phyloP scores from a whole-genome alignment of 1,139 yeast species.

The Hanseniaspora uvarum region DNA sequence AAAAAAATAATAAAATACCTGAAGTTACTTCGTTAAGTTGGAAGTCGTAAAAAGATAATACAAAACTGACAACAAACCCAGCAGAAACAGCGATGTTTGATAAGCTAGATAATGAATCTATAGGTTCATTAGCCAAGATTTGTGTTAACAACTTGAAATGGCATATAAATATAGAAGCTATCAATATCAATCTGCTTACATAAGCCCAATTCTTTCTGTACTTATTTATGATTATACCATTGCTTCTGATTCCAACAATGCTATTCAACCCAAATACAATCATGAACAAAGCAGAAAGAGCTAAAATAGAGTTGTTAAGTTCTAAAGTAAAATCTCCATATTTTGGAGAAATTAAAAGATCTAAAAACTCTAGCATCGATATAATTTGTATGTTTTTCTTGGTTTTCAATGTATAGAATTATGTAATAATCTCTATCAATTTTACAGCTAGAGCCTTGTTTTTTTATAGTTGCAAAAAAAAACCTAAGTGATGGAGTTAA shows the following conservation, averaged over 20 bases:
- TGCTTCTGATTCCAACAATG: slow-evolving; percentile 29
- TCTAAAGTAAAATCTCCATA: slow-evolving; percentile 73
- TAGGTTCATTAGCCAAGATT: slow-evolving; percentile 24
- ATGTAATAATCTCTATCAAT: too few relatives aligned
- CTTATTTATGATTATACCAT: slow-evolving; percentile 31
- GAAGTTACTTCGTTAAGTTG: slow-evolving; percentile 55
- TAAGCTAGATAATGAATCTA: slow-evolving; percentile 26
- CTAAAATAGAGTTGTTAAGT: slow-evolving; percentile 57
- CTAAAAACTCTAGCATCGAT: slow-evolving; percentile 50
- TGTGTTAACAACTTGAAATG: slow-evolving; percentile 25
- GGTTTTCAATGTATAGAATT: too few relatives aligned
- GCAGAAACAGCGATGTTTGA: slow-evolving; percentile 25
- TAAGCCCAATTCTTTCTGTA: slow-evolving; percentile 36
- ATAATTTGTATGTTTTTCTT: not conserved
- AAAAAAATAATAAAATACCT: slow-evolving; percentile 62
- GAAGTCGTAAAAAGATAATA: slow-evolving; percentile 63
- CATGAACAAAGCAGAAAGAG: slow-evolving; percentile 43
- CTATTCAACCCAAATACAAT: slow-evolving; percentile 43
- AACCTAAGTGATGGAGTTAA: not conserved
- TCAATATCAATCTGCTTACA: slow-evolving; percentile 31
- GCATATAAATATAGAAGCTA: slow-evolving; percentile 26
- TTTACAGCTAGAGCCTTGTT: not conserved
- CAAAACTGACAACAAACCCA: slow-evolving; percentile 39
- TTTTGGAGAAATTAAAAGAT: slow-evolving; percentile 40
- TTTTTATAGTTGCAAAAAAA: too few relatives aligned